phyloP scores from a whole-genome alignment of 2,329 filamentous ascomycete species.

The Alternaria longipes region DNA sequence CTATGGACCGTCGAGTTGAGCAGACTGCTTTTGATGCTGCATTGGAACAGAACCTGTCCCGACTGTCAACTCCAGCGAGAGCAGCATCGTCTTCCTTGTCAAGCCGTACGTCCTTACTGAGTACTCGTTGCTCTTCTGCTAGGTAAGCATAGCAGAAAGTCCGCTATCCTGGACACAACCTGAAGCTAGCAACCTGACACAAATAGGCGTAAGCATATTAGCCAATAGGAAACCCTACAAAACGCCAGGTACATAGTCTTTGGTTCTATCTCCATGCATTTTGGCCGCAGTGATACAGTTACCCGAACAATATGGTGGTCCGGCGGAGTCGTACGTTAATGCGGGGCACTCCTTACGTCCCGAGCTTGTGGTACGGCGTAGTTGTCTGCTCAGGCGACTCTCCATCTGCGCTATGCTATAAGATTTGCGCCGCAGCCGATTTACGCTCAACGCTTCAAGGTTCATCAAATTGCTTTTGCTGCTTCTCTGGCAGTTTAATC shows the following conservation, averaged over 20 bases:
- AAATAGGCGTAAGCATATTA: not conserved
- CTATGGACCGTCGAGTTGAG: not conserved
- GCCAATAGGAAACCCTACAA: not conserved
- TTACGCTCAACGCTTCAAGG: not conserved
- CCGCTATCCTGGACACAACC: not conserved
- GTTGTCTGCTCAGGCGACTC: not conserved
- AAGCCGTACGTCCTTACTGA: not conserved
- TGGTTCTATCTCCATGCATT: not conserved
- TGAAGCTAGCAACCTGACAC: not conserved
- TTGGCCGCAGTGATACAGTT: not conserved
- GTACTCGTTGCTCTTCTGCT: not conserved
- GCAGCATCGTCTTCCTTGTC: not conserved
- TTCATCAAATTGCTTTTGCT: not conserved
- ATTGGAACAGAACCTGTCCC: constrained; percentile 6
- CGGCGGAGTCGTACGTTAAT: not conserved
- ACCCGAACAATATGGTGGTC: not conserved
- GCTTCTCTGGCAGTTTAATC: not conserved
- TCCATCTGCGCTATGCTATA: not conserved
- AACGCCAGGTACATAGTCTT: not conserved
- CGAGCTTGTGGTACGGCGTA: not conserved
- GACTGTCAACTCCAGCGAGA: constrained; percentile 6
- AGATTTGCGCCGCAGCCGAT: not conserved
- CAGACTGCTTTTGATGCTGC: constrained; percentile 1
- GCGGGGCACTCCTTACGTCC: not conserved
- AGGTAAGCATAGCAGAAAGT: not conserved